Evolutionary conservation across 352 stramenopile genomes (phyloP), one percentile per base, ranked within the genome.

Genomic region (Pythium guiyangense): DNA sequence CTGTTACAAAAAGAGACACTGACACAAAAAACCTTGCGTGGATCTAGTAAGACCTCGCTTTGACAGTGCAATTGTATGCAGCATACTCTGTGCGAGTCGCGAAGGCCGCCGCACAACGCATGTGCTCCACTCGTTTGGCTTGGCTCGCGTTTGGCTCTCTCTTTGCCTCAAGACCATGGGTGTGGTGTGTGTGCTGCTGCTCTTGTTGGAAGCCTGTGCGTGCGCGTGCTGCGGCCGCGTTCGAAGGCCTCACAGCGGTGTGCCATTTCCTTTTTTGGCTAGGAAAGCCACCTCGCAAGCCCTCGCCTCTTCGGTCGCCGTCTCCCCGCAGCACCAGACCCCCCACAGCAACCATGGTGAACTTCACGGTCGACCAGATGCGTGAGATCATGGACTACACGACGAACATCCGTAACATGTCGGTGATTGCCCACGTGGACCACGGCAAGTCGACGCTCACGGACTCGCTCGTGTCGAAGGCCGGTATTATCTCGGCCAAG

Each of bases 371-470:
- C 69, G 97, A 99, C 49, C 97, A 99, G 87, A 98, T 99, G 91
- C 93, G 97, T 81, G 91, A 97, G 70, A 93, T 96, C 79, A 93
- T 93, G 83, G 97, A 99, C 92, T 94, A 99, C 79, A 99, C 98
- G 73, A 96, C 99, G 88, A 99, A 99, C 88, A 99, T 99, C 86
- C 94, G 97, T 90, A 99, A 98, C 74, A 99, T 99, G 94, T 98
- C 92, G 65, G 96, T 99, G 65, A 99, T 99, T 85, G 97, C 97
- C 58, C 97, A 99, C 91, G 97, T 99, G 63, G 97, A 99, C 80
- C 97, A 99, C 96, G 98, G 98, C 66, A 99, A 99, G 84, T 99
- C 97, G 47, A 99, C 97, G 48, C 75, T 99, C 56, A 99, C 96
- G 25, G 97, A 99, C 77, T 98, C 93, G 52, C 88, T 99, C 25